A percentile compares a stretch with the other conserved stretches of the same genome.
These are phyloP conservation scores for Talaromyces rugulosus DNA, from an alignment of 2,329 filamentous ascomycete genomes.

Conservation along the genomic window DNA sequence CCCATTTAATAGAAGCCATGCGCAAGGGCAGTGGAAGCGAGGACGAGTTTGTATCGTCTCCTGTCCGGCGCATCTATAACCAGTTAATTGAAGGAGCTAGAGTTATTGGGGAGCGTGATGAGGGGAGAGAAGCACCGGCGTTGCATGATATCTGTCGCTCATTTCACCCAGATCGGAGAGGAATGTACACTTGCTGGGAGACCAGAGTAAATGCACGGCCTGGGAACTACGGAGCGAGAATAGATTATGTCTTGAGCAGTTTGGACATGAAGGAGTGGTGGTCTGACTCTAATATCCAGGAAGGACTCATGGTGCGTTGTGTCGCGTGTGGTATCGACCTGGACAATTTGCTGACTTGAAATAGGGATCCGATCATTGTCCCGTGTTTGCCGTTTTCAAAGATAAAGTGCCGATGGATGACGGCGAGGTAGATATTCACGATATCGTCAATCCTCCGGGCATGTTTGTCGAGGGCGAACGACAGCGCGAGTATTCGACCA, in stretches of 20 bases:
- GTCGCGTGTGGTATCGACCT: not conserved
- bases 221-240: constrained; percentile 85
- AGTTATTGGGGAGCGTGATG: constrained; percentile 61
- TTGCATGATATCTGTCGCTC: constrained; percentile 79
- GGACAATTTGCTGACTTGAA: not conserved
- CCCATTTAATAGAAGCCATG: constrained; percentile 67
- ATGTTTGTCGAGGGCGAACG: constrained; percentile 67
- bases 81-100: constrained; percentile 73
- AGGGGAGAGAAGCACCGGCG: constrained; percentile 65
- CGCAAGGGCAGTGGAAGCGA: constrained; percentile 64
- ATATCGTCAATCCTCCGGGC: constrained; percentile 73
- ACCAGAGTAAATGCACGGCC: constrained; percentile 93
- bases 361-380: constrained; percentile 89
- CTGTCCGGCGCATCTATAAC: constrained; percentile 75
- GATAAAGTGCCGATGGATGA: constrained; percentile 55
- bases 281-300: constrained; percentile 77
- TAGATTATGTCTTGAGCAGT: constrained; percentile 89
- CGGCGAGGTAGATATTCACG: constrained; percentile 53
- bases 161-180: constrained; percentile 72
- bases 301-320: constrained; percentile 65
- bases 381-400: constrained; percentile 74
- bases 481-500: constrained; percentile 61
- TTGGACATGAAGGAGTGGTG: constrained; percentile 77
- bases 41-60: constrained; percentile 68
- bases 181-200: constrained; percentile 98